Base-by-base conservation (phyloP, 345 rosid species). In the Pugionium dolabratum region DNA sequence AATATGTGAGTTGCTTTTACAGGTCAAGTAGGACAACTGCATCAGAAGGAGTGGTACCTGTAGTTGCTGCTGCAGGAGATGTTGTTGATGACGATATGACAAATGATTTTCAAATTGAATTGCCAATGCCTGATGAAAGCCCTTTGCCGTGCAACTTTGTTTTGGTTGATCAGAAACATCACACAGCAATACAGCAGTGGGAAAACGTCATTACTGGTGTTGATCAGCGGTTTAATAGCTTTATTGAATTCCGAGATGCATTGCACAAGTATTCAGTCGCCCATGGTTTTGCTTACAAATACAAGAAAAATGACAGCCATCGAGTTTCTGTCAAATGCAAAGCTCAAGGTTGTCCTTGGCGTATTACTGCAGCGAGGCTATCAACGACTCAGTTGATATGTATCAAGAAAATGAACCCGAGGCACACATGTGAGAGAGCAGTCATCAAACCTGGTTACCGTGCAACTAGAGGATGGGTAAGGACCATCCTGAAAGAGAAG, bases 401-500 rank as follows among this genome's bases (percentile, higher is more conserved):
- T 64, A 90, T 88, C 56, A 93, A 90, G 84, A 90, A 84, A 62
- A 90, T 93, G 97, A 84, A 82, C 71, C 63, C 78, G 2, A 80
- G 75, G n/a, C 98, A 90, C 80, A 85, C 91, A 2, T 90, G 98
- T 47, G 98, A 88, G 71, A 91, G 97, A 70, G 87, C 89, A 29
- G 76, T 80, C 32, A 87, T 78, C 56, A 88, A 84, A 79, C 87
- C 90, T 54, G 94, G 96, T 36, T 81, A 90, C 67, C 87, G 91
- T 26, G 93, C 97, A 48, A 87, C 91, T 6, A 84, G 91, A 76
- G 88, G 95, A 47, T 87, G 95, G 98, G 97, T 93, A 44, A 96
- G 96, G 70, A 93, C 87, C 53, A 89, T 90, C 49, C 82, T 93
- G 76, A 90, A 85, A 79, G 97, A 93, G 71, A 93, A 90, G 76